Evolutionary conservation across 1,284 basidiomycete species (phyloP).

Genomic region (Cryptococcus sp.): DNA sequence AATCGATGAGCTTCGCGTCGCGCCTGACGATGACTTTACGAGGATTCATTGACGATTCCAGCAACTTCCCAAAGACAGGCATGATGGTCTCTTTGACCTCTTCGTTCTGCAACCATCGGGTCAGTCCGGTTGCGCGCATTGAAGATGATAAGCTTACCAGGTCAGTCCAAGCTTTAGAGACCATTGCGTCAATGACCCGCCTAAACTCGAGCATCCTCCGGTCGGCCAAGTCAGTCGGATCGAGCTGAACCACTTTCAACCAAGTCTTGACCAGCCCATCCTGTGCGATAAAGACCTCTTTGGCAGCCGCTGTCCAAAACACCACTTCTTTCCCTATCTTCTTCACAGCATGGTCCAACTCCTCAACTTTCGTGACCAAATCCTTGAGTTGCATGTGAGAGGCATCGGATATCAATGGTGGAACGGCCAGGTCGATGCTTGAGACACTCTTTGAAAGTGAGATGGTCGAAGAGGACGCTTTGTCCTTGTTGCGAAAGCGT

Average conservation of each 20-base stretch:
- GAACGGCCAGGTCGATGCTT: slow-evolving; percentile 12
- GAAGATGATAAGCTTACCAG: slow-evolving; percentile 37
- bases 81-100: slow-evolving; percentile 45
- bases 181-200: slow-evolving; percentile 37
- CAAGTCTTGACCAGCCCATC: slow-evolving; percentile 37
- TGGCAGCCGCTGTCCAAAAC: slow-evolving; percentile 39
- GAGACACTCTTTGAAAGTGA: slow-evolving; percentile 10
- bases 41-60: slow-evolving; percentile 45
- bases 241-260: slow-evolving; percentile 42
- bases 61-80: slow-evolving; percentile 43
- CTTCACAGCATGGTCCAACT: slow-evolving; percentile 39
- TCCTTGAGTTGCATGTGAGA: slow-evolving; percentile 34
- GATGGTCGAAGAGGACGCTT: slow-evolving; percentile 13
- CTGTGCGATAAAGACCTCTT: slow-evolving; percentile 37
- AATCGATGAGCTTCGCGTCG: slow-evolving; percentile 43
- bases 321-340: slow-evolving; percentile 47
- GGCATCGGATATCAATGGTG: slow-evolving; percentile 27
- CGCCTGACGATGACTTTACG: slow-evolving; percentile 44
- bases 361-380: slow-evolving; percentile 36
- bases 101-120: slow-evolving; percentile 31
- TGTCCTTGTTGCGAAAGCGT: slow-evolving; percentile 47
- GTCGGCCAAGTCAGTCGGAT: slow-evolving; percentile 39
- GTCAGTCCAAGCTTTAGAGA: slow-evolving; percentile 36
- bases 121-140: not conserved
- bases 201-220: slow-evolving; percentile 46